Base-by-base conservation (phyloP, 2,329 filamentous ascomycete genomes). In the Fusarium irregulare region DNA sequence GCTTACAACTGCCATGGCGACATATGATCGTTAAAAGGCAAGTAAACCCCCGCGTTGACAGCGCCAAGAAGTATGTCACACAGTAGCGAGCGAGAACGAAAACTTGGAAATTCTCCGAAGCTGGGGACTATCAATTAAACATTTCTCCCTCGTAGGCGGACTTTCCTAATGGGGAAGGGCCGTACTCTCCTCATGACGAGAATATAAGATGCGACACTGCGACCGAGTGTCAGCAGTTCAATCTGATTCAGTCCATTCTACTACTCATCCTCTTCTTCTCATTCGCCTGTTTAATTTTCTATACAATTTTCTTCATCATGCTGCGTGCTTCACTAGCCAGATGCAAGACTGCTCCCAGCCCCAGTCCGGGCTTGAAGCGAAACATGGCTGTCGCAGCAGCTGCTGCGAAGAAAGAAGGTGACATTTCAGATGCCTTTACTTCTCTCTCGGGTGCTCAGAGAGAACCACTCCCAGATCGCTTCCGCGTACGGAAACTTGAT, bases 371-470 rank as follows among this genome's bases (percentile, higher is more conserved):
- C 58, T 34, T 75, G 25, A 50, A 58, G 48, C 66, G 74, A 37
- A 50, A 40, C 40, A 66, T 75, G 61, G 57, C 71, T 9, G 58
- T 72, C 5, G 54, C 69, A 11, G 21, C 71, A 12, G 62, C 71
- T 10, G 54, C 69, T 12, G 20, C 70, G 14, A 89, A 88, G 70
- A 83, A 85, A 41, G 86, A 88, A 69, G 89, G 89, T 5, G 85
- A 90, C 68, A 91, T 91, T 34, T 88, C 88, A 0, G 87, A 88
- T 54, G 80, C 87, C 2, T 91, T 91, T 60, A 84, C 85, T 1
- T 90, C 88, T 0, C 79, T 91, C 4, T 88, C 87, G 0, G 86
- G 86, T 0, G 75, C 75, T 4, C 73, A 79, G 10, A 74, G 79
- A 7, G 74, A 78, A 13, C 83, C 85, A 0, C 80, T 91, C 0